Evolutionary conservation across 306 rosid species (phyloP).

Genomic region (Hylodesmum podocarpum): DNA sequence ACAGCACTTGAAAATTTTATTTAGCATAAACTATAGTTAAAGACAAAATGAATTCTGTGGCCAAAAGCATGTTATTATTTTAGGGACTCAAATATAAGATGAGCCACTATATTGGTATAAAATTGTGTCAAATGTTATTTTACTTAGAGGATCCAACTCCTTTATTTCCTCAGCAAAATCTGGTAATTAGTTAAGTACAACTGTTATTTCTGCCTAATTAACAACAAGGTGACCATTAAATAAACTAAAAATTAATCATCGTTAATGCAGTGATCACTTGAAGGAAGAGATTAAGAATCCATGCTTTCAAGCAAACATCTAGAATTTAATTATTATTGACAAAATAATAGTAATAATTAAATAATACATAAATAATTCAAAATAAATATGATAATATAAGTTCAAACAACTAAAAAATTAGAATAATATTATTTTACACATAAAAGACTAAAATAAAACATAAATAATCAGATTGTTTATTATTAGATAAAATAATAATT

Average conservation of each 20-base stretch:
- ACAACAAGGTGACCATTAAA: background rate
- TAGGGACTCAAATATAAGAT: background rate
- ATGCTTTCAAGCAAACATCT: too few species aligned
- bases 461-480: too few species aligned
- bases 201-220: background rate
- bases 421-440: too few species aligned
- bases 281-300: too few species aligned
- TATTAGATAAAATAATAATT: too few species aligned
- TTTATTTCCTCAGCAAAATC: background rate
- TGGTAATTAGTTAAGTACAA: background rate
- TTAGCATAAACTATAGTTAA: background rate
- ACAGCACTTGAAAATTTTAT: conserved; percentile 5
- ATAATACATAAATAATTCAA: too few species aligned
- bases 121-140: background rate
- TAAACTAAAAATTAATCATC: background rate
- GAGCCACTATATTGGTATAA: background rate
- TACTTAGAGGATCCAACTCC: too few species aligned
- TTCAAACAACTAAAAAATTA: too few species aligned
- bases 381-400: too few species aligned
- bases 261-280: background rate
- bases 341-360: too few species aligned
- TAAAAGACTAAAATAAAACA: too few species aligned
- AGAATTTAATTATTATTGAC: too few species aligned
- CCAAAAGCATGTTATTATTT: conserved; percentile 5
- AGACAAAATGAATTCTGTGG: background rate